These are phyloP conservation scores for Megacollybia marginata DNA, from an alignment of 768 basidiomycete genomes.

Conservation along the genomic window DNA sequence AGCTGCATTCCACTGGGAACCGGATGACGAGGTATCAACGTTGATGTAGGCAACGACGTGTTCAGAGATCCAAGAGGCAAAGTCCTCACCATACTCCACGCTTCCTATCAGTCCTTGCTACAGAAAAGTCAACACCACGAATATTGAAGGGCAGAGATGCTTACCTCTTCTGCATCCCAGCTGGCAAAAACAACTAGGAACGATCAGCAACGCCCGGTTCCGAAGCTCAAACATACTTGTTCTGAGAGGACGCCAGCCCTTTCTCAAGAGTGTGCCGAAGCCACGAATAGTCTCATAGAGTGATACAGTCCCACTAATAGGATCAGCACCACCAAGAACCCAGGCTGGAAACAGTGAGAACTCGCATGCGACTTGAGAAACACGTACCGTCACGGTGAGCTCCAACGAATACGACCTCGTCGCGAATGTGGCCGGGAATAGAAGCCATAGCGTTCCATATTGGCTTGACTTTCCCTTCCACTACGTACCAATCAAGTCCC, in stretches of 20 bases:
- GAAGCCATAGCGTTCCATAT: conserved; percentile 88
- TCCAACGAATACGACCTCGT: conserved; percentile 84
- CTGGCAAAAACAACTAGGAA: conserved; percentile 50
- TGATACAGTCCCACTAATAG: conserved; percentile 72
- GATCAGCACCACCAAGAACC: conserved; percentile 80
- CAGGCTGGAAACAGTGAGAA: conserved; percentile 31
- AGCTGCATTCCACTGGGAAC: conserved; percentile 44
- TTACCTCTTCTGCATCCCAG: conserved; percentile 70
- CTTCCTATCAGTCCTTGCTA: conserved; percentile 72
- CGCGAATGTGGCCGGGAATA: conserved; percentile 75
- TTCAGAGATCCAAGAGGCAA: conserved; percentile 68
- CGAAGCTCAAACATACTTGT: conserved; percentile 20
- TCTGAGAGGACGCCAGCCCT: conserved; percentile 80
- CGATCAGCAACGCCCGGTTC: too few species aligned
- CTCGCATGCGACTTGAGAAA: not conserved
- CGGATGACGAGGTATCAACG: conserved; percentile 59
- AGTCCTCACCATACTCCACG: conserved; percentile 95
- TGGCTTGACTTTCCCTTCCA: conserved; percentile 73
- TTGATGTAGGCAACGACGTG: conserved; percentile 87
- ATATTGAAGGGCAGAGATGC: not conserved
- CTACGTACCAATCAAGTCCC: conserved; percentile 21
- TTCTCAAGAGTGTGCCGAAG: conserved; percentile 55
- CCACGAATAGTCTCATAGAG: conserved; percentile 73
- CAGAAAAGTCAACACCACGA: not conserved
- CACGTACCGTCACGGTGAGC: conserved; percentile 77